phyloP scores from a whole-genome alignment of 176 grass and related monocot genomes.

The Hsuehochloa calcarea region DNA sequence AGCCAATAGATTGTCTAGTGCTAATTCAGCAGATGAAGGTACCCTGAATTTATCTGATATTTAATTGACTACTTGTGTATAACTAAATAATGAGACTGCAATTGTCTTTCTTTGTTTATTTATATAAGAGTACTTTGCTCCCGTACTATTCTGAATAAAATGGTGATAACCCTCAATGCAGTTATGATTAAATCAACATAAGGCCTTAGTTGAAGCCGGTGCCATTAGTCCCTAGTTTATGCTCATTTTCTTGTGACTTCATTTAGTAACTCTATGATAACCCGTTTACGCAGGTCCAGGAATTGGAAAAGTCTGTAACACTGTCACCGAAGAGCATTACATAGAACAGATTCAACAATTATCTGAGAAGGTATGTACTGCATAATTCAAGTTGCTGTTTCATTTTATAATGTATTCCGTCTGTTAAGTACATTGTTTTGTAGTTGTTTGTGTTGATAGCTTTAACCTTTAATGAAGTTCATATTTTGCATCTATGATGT shows the following conservation, averaged over 20 bases:
- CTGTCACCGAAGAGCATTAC: constrained; percentile 39
- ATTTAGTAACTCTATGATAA: constrained; percentile 19
- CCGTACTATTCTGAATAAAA: not conserved
- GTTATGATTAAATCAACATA: not conserved
- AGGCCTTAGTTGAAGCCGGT: not conserved
- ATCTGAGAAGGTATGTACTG: constrained; percentile 53
- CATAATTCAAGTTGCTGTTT: not conserved
- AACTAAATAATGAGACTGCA: not conserved
- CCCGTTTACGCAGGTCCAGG: constrained; percentile 39
- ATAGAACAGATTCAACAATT: constrained; percentile 56
- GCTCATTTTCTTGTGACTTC: not conserved
- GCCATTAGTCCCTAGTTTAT: not conserved
- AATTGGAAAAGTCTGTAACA: constrained; percentile 40
- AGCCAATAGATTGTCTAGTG: constrained; percentile 52
- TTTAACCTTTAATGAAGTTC: not conserved
- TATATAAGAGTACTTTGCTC: not conserved
- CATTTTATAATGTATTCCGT: not conserved
- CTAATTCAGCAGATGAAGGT: constrained; percentile 47
- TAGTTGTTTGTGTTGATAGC: not conserved
- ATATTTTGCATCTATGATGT: not conserved
- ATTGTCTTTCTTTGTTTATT: not conserved
- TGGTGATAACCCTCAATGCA: not conserved
- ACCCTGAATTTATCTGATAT: not conserved
- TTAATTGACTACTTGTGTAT: not conserved
- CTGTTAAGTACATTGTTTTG: not conserved